Percentiles rank a stretch among this genome's conserved stretches.
phyloP scores from a whole-genome alignment of 306 rosid genomes.

The Malus asiatica region DNA sequence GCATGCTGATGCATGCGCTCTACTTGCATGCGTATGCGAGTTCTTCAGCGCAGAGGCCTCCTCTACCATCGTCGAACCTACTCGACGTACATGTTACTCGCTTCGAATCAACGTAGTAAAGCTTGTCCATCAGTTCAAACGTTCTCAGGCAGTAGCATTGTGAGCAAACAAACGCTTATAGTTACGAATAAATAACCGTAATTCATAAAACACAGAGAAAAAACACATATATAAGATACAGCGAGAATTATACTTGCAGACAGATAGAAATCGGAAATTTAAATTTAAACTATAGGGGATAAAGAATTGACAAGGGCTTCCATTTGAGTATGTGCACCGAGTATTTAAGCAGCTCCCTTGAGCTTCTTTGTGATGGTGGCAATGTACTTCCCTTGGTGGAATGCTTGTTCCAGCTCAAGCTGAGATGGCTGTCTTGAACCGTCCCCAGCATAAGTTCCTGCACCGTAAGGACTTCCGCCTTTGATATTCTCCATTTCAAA shows the following conservation, averaged over 20 bases:
- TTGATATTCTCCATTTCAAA: conserved; percentile 90
- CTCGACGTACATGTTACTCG: not conserved
- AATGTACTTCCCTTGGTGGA: conserved; percentile 85
- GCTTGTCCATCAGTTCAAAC: not conserved
- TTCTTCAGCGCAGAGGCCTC: too few relatives aligned
- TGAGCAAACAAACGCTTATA: conserved; percentile 25
- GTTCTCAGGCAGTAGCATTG: not conserved
- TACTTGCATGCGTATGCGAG: conserved; percentile 16
- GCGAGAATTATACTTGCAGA: conserved; percentile 36
- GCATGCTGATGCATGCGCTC: conserved; percentile 10
- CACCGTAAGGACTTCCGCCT: conserved; percentile 97
- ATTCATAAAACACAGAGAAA: conserved; percentile 41
- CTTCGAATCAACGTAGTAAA: not conserved
- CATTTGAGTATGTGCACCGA: conserved; percentile 22
- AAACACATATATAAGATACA: conserved; percentile 18
- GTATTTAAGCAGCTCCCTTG: conserved; percentile 57
- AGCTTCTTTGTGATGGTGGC: conserved; percentile 91
- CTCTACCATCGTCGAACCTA: not conserved
- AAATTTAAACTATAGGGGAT: conserved; percentile 25
- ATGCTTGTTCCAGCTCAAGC: conserved; percentile 83
- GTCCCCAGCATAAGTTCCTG: conserved; percentile 89
- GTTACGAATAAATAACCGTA: conserved; percentile 28
- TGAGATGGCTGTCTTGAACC: conserved; percentile 79
- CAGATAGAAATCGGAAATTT: conserved; percentile 30
- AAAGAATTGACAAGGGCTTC: conserved; percentile 39